Conservation (phyloP, 257 asterid genomes). For the Fraxinus americana region DNA sequence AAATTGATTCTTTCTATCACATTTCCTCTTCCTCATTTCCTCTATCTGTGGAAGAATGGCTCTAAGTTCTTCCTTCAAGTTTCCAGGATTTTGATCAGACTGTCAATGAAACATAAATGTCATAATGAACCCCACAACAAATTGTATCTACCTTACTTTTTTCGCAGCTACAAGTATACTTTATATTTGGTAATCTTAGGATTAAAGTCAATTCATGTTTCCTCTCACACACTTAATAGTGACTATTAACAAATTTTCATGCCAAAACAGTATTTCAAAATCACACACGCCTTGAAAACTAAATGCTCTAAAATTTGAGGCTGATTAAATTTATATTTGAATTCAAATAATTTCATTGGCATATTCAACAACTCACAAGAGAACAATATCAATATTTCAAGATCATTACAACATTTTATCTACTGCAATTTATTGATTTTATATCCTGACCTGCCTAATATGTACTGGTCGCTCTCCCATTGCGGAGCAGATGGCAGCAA, state of each 20-base stretch:
- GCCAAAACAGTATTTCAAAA: slow-evolving; percentile 10
- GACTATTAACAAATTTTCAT: slow-evolving; percentile 11
- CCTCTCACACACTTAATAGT: not conserved
- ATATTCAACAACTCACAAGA: slow-evolving; percentile 5
- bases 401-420: not conserved
- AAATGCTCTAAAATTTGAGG: not conserved
- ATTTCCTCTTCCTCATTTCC: slow-evolving; percentile 83
- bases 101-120: slow-evolving; percentile 22
- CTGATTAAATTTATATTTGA: not conserved
- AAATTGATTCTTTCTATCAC: slow-evolving; percentile 74
- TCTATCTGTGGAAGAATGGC: slow-evolving; percentile 81
- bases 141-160: not conserved
- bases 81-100: slow-evolving; percentile 75
- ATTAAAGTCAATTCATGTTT: not conserved
- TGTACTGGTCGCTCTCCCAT: slow-evolving; percentile 97
- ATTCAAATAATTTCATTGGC: slow-evolving; percentile 7
- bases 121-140: not conserved
- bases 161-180: not conserved
- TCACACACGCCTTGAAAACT: not conserved
- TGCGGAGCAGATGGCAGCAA: slow-evolving; percentile 86
- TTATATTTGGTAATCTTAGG: not conserved
- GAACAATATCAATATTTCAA: not conserved
- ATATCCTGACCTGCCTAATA: slow-evolving; percentile 74
- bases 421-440: not conserved
- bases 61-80: slow-evolving; percentile 79